These are phyloP conservation scores for Naegleria fowleri DNA, from an alignment of 208 protist species.

Conservation along the genomic window DNA sequence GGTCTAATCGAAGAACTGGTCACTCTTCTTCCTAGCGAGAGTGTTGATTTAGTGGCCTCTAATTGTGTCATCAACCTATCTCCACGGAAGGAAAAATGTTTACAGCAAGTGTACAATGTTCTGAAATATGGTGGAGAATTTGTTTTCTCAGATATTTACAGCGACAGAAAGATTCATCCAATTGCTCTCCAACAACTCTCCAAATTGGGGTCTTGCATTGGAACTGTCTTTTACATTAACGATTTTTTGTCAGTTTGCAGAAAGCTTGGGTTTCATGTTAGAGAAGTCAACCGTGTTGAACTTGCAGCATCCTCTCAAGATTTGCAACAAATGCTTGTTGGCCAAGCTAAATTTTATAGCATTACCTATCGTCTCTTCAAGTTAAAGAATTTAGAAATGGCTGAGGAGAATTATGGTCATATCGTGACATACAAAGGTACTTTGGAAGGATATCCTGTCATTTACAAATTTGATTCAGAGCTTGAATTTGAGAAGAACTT, in stretches of 20 bases:
- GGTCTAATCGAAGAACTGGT: conserved; percentile 58
- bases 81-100: conserved; percentile 52
- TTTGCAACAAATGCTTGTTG: neutral
- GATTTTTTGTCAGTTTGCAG: neutral
- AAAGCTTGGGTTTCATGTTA: neutral
- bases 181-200: neutral
- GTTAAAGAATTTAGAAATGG: conserved; percentile 40
- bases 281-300: neutral
- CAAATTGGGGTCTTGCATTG: neutral
- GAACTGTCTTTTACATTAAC: neutral
- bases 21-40: conserved; percentile 30
- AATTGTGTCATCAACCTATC: conserved; percentile 65
- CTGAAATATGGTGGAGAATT: conserved; percentile 52
- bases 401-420: conserved; percentile 56
- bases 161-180: conserved; percentile 40
- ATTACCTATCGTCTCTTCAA: conserved; percentile 58
- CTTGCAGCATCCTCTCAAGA: neutral
- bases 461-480: conserved; percentile 44
- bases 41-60: conserved; percentile 50
- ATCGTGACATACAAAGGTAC: conserved; percentile 47
- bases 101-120: conserved; percentile 39
- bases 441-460: neutral
- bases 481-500: conserved; percentile 42
- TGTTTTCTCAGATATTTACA: conserved; percentile 57
- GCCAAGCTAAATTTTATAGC: conserved; percentile 46